Evolutionary conservation across 768 basidiomycete species (phyloP), one percentile per base, ranked within the genome.

Genomic region (Rhizopogon roseolus): DNA sequence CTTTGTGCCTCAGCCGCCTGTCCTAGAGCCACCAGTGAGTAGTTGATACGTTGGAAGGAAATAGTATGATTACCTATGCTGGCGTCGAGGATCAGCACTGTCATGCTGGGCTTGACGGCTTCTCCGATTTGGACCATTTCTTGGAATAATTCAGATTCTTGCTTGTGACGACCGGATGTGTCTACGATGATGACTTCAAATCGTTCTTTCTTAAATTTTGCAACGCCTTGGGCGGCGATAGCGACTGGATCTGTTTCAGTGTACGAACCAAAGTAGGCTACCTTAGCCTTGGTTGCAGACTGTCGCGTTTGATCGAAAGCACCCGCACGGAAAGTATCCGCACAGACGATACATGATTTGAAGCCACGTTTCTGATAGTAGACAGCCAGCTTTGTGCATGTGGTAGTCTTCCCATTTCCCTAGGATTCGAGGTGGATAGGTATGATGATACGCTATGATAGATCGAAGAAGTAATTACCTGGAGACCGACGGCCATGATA

Each of bases 161-260:
- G 97, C 66, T 93, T 93, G 68, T 99, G 97, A 57, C 97, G 79
- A 46, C 97, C 97, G 28, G 93, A 95, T 0, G 97, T 99, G 69
- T 99, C 97, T 48, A 99, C 96, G 54, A 99, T 97, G 62, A 99
- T 95, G 42, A 99, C 91, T 55, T 99, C 97, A 65, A 99, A 98
- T 37, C 93, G 81, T 68, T 98, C 96, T 74, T 98, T 94, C 74
- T 94, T 91, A 79, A 99, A 99, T 70, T 99, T 98, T 10, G 85
- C 74, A 9, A 98, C 97, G 67, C 97, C 97, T 66, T 96, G 86
- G 1, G 90, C 85, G 10, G 97, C 95, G 60, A 97, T 98, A 1
- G 86, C 78, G 6, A 98, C 97, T 2, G 97, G 97, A 68, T 99
- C 95, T 16, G 94, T 98, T 72, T 99, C 97, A 38, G 97, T 99